These are phyloP conservation scores for Apiospora marii DNA, from an alignment of 2,329 filamentous ascomycete species.

Conservation along the genomic window DNA sequence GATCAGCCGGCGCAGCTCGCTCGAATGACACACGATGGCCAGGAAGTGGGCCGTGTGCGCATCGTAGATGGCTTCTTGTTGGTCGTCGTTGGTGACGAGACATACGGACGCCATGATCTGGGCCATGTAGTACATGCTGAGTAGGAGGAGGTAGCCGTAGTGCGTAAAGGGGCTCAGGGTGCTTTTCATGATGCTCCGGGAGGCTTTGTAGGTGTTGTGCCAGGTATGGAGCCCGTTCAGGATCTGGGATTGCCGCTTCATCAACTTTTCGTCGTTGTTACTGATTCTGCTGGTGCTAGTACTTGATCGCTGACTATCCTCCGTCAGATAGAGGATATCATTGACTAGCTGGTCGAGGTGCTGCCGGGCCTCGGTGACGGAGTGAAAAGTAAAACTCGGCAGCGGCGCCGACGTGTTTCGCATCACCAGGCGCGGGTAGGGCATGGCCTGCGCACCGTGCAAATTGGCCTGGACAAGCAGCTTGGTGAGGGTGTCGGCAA, in stretches of 20 bases:
- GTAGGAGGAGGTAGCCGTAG: constrained; percentile 43
- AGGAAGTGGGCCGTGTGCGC: constrained; percentile 42
- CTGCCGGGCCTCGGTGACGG: constrained; percentile 22
- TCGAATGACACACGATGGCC: constrained; percentile 39
- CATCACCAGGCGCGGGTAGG: constrained; percentile 29
- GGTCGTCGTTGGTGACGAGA: constrained; percentile 30
- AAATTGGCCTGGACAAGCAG: constrained; percentile 42
- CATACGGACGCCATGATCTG: constrained; percentile 51
- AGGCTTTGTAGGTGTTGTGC: constrained; percentile 37
- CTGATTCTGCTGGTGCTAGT: neutral
- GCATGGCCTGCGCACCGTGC: constrained; percentile 35
- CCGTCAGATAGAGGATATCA: neutral
- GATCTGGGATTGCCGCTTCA: neutral
- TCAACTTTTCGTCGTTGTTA: neutral
- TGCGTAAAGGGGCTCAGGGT: constrained; percentile 32
- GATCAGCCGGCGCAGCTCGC: constrained; percentile 11
- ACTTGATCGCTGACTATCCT: neutral
- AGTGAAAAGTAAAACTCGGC: constrained; percentile 19
- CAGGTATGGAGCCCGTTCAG: constrained; percentile 26
- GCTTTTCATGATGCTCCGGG: constrained; percentile 28
- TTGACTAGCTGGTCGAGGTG: constrained; percentile 23
- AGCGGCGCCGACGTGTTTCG: neutral
- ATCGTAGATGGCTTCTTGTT: constrained; percentile 49
- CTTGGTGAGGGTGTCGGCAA: constrained; percentile 50
- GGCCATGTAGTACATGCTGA: constrained; percentile 51